A percentile compares a stretch with the other conserved stretches of the same genome.
These are phyloP conservation scores for Phytophthora palmivora DNA, from an alignment of 352 stramenopile species.

Conservation along the genomic window DNA sequence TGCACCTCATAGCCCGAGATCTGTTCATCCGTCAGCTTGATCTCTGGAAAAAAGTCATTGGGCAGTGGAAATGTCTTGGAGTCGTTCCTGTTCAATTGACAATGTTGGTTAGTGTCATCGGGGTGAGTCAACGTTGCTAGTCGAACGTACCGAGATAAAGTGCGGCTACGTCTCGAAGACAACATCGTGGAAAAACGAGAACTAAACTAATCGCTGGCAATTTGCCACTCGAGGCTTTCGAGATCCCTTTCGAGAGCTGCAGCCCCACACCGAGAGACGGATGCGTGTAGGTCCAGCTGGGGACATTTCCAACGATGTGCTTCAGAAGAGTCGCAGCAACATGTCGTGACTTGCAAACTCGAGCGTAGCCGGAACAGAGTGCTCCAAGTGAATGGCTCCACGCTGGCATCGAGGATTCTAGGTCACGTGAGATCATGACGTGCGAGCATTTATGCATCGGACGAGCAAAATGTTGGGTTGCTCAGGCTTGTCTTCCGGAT, in stretches of 20 bases:
- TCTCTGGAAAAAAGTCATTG: slow-evolving; percentile 47
- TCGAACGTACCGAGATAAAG: slow-evolving; percentile 38
- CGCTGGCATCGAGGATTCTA: not conserved
- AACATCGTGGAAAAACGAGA: slow-evolving; percentile 38
- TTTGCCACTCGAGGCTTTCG: slow-evolving; percentile 11
- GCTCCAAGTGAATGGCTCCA: slow-evolving; percentile 13
- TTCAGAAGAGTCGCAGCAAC: slow-evolving; percentile 32
- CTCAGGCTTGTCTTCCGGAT: slow-evolving; percentile 6
- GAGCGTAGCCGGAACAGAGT: slow-evolving; percentile 29
- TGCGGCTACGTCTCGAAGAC: slow-evolving; percentile 23
- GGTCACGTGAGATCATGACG: slow-evolving; percentile 2
- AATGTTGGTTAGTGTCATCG: slow-evolving; percentile 30
- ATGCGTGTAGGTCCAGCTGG: slow-evolving; percentile 32
- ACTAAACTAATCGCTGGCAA: slow-evolving; percentile 28
- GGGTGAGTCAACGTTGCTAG: slow-evolving; percentile 8
- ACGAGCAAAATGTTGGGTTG: slow-evolving; percentile 15
- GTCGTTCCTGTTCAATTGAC: slow-evolving; percentile 30
- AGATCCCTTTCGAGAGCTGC: slow-evolving; percentile 37
- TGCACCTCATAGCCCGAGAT: slow-evolving; percentile 38
- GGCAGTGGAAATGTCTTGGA: slow-evolving; percentile 49
- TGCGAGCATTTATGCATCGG: slow-evolving; percentile 8
- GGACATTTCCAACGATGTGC: slow-evolving; percentile 39
- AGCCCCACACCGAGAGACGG: slow-evolving; percentile 34
- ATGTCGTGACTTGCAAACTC: slow-evolving; percentile 18
- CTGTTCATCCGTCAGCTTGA: slow-evolving; percentile 41